Conservation (phyloP, 202 grass and related monocot species). For the Setaria viridis region DNA sequence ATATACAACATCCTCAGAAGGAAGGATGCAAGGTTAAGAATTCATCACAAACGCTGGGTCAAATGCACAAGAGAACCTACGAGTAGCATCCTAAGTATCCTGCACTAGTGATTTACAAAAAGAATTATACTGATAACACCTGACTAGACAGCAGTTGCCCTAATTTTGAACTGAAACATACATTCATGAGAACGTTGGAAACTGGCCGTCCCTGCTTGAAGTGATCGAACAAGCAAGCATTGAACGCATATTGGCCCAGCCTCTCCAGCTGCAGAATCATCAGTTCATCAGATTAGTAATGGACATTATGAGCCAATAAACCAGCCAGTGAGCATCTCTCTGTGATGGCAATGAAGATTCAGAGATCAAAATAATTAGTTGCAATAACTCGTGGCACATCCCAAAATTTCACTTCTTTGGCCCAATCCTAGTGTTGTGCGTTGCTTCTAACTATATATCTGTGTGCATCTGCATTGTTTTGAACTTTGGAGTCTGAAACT, state of each 20-base stretch:
- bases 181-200: background rate
- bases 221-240: background rate
- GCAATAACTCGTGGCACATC: constrained; percentile 13
- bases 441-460: constrained; percentile 28
- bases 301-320: background rate
- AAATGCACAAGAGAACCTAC: constrained; percentile 22
- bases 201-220: background rate
- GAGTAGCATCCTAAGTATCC: constrained; percentile 18
- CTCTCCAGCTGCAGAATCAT: constrained; percentile 17
- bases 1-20: background rate
- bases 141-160: background rate
- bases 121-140: constrained; percentile 22
- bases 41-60: background rate
- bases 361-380: background rate
- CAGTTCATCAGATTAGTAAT: constrained; percentile 29
- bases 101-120: constrained; percentile 31
- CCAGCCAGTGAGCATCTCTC: constrained; percentile 30
- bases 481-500: constrained; percentile 32
- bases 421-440: background rate
- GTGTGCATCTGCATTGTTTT: constrained; percentile 37
- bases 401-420: constrained; percentile 42
- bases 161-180: constrained; percentile 20
- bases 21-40: background rate
- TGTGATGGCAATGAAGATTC: constrained; percentile 7
- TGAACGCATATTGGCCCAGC: background rate